Evolutionary conservation across 202 grass and related monocot species (phyloP), one percentile per base, ranked within the genome.

Genomic region (Saccharum hybrid): DNA sequence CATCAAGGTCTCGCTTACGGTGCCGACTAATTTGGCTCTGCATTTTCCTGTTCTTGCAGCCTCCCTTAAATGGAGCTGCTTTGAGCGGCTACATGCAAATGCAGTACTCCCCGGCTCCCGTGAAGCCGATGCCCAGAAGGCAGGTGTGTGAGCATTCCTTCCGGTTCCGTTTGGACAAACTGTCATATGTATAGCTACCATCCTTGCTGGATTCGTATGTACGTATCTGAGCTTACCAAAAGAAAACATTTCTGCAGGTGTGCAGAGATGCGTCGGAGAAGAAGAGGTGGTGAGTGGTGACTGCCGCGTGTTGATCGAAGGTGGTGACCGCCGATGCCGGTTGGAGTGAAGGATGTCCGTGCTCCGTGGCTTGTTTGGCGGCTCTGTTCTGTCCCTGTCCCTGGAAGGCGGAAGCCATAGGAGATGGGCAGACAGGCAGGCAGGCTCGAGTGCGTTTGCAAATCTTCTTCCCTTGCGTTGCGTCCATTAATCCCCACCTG

Each of bases 1-100:
- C 54, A 59, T 18, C 10, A 46, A 14, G 43, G 43, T 46, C 16
- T n/a, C 40, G 4, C n/a, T 87, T 49, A 67, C 7, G 60, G 10
- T 52, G 60, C 9, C 59, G 66, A 81, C 71, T 74, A 87, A 85
- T 82, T 74, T 30, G 10, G 19, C 7, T 22, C 38, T 36, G 6
- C 33, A 28, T 14, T 10, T 13, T 13, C 33, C 56, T 59, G 0
- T 15, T 26, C 52, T 33, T 26, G 39, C 34, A 87, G 80, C 28
- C 81, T 73, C 63, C 81, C n/a, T 66, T 76, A 33, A 75, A 76
- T n/a, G 80, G 28, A 34, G 64, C 71, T 71, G 76, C 68, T 67
- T 74, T 84, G 45, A 64, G 81, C 49, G 80, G 83, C 36, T 94
- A 84, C 83, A 70, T 85, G 69, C 81, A 87, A 54, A 78, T 71